These are phyloP conservation scores for Macrophomina phaseolina DNA, from an alignment of 2,329 filamentous ascomycete genomes.

Conservation along the genomic window DNA sequence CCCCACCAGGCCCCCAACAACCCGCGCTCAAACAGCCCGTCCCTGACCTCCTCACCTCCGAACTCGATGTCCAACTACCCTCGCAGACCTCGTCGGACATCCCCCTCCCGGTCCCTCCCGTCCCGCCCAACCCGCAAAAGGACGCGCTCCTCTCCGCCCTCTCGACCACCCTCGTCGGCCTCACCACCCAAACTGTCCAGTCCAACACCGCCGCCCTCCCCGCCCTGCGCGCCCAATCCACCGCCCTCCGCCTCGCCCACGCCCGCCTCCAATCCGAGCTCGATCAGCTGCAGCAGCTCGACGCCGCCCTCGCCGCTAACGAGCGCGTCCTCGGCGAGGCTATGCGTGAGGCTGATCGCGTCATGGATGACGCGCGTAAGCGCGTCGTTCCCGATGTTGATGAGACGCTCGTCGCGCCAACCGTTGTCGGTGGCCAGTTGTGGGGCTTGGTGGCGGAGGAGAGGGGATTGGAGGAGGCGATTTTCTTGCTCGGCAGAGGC, in stretches of 20 bases:
- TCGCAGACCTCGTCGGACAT: constrained; percentile 50
- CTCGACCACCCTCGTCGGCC: constrained; percentile 69
- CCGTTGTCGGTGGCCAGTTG: constrained; percentile 88
- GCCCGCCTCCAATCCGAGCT: constrained; percentile 75
- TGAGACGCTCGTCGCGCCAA: constrained; percentile 90
- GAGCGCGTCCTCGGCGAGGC: constrained; percentile 78
- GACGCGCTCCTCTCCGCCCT: constrained; percentile 82
- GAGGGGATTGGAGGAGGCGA: constrained; percentile 80
- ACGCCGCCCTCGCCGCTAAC: constrained; percentile 75
- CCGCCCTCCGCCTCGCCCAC: constrained; percentile 74
- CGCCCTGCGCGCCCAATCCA: constrained; percentile 78
- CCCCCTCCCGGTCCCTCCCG: constrained; percentile 71
- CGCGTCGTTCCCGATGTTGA: constrained; percentile 78
- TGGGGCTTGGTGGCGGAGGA: constrained; percentile 91
- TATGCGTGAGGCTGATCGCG: constrained; percentile 76
- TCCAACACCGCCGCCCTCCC: constrained; percentile 77
- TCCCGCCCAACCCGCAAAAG: constrained; percentile 95
- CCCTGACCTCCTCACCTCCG: constrained; percentile 66
- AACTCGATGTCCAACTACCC: constrained; percentile 65
- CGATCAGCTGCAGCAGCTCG: constrained; percentile 71
- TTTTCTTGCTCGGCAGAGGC: constrained; percentile 79
- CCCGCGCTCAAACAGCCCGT: constrained; percentile 32
- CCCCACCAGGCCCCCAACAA: constrained; percentile 6
- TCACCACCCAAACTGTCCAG: constrained; percentile 70
- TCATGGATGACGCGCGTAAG: constrained; percentile 74